phyloP scores from a whole-genome alignment of 495 filamentous ascomycete genomes.

The Trichoderma virens region DNA sequence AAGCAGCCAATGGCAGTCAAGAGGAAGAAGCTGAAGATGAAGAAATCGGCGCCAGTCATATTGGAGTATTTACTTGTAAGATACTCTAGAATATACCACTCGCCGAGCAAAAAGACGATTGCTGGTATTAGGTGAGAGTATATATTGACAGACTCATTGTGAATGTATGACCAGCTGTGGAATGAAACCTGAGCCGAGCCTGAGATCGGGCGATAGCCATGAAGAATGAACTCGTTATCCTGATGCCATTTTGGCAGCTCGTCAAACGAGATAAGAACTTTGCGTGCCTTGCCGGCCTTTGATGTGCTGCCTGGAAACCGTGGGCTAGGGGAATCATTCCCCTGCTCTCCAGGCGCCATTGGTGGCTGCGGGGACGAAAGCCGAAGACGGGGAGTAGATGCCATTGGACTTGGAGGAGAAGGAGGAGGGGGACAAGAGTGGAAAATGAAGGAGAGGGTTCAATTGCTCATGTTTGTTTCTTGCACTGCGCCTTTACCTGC shows the following conservation, averaged over 20 bases:
- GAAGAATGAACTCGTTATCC: conserved; percentile 71
- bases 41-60: conserved; percentile 24
- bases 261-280: conserved; percentile 34
- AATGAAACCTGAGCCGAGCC: conserved; percentile 57
- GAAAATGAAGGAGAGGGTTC: background rate
- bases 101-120: conserved; percentile 18
- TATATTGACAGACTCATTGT: conserved; percentile 82
- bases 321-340: background rate
- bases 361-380: background rate
- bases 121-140: conserved; percentile 62
- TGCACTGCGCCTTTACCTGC: background rate
- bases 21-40: conserved; percentile 34
- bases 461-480: background rate
- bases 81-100: conserved; percentile 10
- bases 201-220: conserved; percentile 64
- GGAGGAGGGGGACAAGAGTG: background rate
- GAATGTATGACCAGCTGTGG: conserved; percentile 61
- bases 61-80: conserved; percentile 36
- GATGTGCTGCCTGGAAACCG: background rate
- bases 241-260: conserved; percentile 63
- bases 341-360: background rate
- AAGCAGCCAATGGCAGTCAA: conserved; percentile 30
- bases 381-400: background rate
- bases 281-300: conserved; percentile 20
- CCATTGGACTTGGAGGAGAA: background rate